Evolutionary conservation across 345 rosid species (phyloP).

Genomic region (Aethionema arabicum): DNA sequence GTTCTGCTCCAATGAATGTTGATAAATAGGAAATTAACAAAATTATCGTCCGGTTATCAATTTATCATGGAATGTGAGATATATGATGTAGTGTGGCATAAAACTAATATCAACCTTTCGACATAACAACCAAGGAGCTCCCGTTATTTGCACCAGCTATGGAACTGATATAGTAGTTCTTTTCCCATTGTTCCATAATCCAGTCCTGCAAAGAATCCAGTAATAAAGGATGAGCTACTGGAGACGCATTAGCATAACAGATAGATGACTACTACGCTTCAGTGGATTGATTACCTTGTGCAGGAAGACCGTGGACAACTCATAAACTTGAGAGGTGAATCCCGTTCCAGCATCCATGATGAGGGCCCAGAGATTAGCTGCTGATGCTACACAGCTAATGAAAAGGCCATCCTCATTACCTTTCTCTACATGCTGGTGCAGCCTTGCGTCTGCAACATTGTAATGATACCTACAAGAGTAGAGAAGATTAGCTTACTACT

Average conservation of each 20-base stretch:
- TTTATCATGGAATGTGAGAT: too few species aligned
- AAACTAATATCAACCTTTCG: slow-evolving; percentile 62
- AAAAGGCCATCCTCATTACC: slow-evolving; percentile 90
- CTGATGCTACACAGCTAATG: slow-evolving; percentile 88
- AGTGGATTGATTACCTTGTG: slow-evolving; percentile 64
- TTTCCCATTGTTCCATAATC: slow-evolving; percentile 99
- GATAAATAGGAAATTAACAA: background rate
- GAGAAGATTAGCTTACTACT: slow-evolving; percentile 17
- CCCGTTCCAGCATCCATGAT: slow-evolving; percentile 99
- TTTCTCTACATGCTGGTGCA: slow-evolving; percentile 79
- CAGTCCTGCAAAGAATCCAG: slow-evolving; percentile 63
- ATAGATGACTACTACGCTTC: slow-evolving; percentile 11
- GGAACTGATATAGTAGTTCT: slow-evolving; percentile 83
- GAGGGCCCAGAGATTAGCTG: slow-evolving; percentile 89
- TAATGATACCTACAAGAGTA: slow-evolving; percentile 76
- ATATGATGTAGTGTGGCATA: background rate
- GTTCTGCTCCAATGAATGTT: background rate
- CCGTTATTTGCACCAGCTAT: slow-evolving; percentile 92
- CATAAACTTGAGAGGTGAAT: slow-evolving; percentile 82
- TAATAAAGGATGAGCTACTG: slow-evolving; percentile 21
- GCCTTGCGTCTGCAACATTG: slow-evolving; percentile 81
- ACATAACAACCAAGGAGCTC: slow-evolving; percentile 91
- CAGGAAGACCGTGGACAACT: slow-evolving; percentile 73
- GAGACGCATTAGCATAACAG: slow-evolving; percentile 2
- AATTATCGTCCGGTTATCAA: background rate